Evolutionary conservation across 2,329 filamentous ascomycete genomes (phyloP).

Genomic region (Sordariomycetes sp.): DNA sequence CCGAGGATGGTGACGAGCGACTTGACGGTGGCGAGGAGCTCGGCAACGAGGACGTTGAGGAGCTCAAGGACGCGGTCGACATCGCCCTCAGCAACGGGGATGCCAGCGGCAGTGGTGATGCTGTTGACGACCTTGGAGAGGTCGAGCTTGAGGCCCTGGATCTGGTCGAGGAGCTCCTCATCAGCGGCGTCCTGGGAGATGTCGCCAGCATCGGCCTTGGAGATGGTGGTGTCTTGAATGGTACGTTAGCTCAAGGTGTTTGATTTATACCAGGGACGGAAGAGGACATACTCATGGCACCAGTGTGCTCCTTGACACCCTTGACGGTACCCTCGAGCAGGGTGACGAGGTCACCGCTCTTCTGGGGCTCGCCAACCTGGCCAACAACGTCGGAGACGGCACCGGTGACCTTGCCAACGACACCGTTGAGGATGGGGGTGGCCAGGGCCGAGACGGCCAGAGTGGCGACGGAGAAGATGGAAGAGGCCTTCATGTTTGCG

Average conservation of each 20-base stretch:
- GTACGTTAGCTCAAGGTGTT: not conserved
- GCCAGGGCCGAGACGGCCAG: constrained; percentile 3
- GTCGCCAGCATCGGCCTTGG: constrained; percentile 11
- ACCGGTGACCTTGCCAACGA: not conserved
- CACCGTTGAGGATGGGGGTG: not conserved
- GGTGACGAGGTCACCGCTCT: not conserved
- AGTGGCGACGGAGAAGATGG: constrained; percentile 2
- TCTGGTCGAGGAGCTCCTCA: constrained; percentile 6
- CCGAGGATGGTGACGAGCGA: constrained; percentile 13
- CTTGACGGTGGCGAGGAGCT: constrained; percentile 15
- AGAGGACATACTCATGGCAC: constrained; percentile 1
- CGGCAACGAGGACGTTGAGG: constrained; percentile 11
- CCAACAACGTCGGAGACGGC: not conserved
- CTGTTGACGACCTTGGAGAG: constrained; percentile 14
- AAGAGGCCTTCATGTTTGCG: constrained; percentile 2
- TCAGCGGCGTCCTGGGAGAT: constrained; percentile 12
- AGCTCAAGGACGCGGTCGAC: constrained; percentile 14
- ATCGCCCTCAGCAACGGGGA: constrained; percentile 13
- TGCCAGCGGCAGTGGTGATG: constrained; percentile 12
- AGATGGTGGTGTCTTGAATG: not conserved
- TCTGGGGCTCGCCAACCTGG: not conserved
- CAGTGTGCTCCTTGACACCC: constrained; percentile 1
- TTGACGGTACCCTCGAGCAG: constrained; percentile 2
- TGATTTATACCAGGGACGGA: not conserved
- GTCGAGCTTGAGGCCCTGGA: constrained; percentile 11